Evolutionary conservation across 257 asterid genomes (phyloP).

Genomic region (Solanum dulcamara): DNA sequence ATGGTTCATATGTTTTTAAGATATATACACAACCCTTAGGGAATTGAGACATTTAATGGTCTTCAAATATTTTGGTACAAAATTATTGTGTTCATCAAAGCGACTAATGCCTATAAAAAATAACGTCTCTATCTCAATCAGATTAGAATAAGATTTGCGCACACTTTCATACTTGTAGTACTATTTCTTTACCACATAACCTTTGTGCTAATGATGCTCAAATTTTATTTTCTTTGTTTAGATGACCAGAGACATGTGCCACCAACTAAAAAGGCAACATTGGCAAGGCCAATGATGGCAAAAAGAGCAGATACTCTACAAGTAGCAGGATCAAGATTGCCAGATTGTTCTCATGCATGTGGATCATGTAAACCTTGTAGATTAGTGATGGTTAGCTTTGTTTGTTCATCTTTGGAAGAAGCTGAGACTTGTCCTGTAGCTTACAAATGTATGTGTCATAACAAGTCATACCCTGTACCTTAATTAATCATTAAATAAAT

Average conservation of each 20-base stretch:
- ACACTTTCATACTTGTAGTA: neutral
- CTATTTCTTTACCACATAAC: neutral
- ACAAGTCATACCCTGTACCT: constrained; percentile 84
- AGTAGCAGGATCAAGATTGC: constrained; percentile 60
- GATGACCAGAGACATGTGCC: constrained; percentile 22
- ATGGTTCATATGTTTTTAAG: neutral
- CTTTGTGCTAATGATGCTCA: neutral
- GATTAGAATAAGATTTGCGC: too few species aligned
- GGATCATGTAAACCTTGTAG: constrained; percentile 88
- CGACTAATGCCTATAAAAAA: neutral
- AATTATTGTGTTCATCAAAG: neutral
- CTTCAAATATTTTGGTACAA: neutral
- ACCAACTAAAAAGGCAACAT: constrained; percentile 2
- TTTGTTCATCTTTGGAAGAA: constrained; percentile 73
- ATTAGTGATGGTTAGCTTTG: constrained; percentile 79
- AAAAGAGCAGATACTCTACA: constrained; percentile 15
- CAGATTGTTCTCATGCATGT: constrained; percentile 83
- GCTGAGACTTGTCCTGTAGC: constrained; percentile 94
- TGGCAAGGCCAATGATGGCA: neutral
- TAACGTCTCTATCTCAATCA: too few species aligned
- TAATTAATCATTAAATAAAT: neutral
- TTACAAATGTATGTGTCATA: constrained; percentile 80
- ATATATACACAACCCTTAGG: neutral
- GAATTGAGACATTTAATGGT: neutral
- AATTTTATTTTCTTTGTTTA: neutral